Base-by-base conservation (phyloP, 495 filamentous ascomycete species). In the Hyphodiscus hymeniophilus region DNA sequence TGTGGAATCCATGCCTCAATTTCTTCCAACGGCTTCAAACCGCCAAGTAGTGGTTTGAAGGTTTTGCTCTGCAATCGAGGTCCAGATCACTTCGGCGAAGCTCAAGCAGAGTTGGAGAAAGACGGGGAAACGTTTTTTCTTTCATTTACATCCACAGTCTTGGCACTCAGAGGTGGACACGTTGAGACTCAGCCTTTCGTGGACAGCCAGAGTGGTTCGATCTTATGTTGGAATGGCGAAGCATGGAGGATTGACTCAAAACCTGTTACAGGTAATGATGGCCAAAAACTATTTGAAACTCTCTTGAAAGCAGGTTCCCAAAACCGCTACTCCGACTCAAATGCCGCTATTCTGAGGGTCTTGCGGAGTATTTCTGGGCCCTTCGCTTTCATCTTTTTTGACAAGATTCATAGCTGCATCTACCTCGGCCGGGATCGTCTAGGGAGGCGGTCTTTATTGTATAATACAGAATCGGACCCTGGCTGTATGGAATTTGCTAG, bases 211-310 rank as follows among this genome's bases (percentile, higher is more conserved):
- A 76, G 72, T n/a, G 74, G 74, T 16, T 91, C 85, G 7, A 69
- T 87, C 11, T 72, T 99, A 13, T 96, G 91, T 72, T 99, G 92
- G 91, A 97, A 97, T 57, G 92, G 92, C n/a, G 92, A 99, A 61
- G 94, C 89, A 7, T 99, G 92, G 92, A 82, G 74, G 42, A 73
- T 94, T 44, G 58, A 56, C 17, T 69, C 67, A 16, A 62, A 73
- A 12, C 49, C 70, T 22, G 66, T 89, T 20, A 52, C 57, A 20
- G 80, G 76, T 31, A 96, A 94, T 62, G 92, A 99, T 61, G 84
- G 85, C 1, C 73, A 85, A 56, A 63, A 63, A 10, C 71, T 98
- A 12, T 82, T 89, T 57, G 53, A 71, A n/a, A 52, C 75, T 36
- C 74, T 96, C 35, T 56, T 81, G 13, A 59, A 70, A 24, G 75